Conservation (phyloP, 2,329 filamentous ascomycete genomes). For the Gliomastix tumulicola region DNA sequence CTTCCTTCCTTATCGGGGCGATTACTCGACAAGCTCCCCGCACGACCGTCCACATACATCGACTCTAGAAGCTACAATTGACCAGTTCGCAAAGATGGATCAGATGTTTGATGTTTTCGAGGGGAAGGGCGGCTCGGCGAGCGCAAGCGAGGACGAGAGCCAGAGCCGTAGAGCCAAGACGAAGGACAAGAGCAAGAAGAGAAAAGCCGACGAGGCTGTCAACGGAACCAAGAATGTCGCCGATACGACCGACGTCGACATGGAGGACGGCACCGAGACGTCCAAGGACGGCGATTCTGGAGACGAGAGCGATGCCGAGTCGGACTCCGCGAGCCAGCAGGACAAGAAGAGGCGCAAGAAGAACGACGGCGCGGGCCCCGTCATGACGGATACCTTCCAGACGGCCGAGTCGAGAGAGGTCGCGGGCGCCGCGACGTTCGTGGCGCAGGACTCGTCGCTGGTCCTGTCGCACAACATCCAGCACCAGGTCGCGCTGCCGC, state of each 20-base stretch:
- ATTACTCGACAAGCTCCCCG: too few species aligned
- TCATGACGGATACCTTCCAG: constrained; percentile 90
- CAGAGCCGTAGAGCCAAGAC: constrained; percentile 22
- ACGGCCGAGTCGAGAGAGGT: constrained; percentile 92
- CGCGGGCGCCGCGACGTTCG: constrained; percentile 66
- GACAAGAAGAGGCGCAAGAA: constrained; percentile 59
- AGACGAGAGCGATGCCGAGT: constrained; percentile 21
- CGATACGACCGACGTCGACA: constrained; percentile 19
- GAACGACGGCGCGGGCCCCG: constrained; percentile 59
- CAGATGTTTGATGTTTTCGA: constrained; percentile 81
- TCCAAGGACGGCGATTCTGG: too few species aligned
- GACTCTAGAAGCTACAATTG: too few species aligned
- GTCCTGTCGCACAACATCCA: constrained; percentile 95
- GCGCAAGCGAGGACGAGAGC: constrained; percentile 35
- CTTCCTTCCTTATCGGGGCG: too few species aligned
- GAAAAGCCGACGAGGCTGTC: constrained; percentile 74
- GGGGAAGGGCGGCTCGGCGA: constrained; percentile 39
- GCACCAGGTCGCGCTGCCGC: constrained; percentile 92
- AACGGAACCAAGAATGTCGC: constrained; percentile 35
- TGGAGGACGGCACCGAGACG: constrained; percentile 32
- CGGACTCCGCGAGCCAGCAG: constrained; percentile 40
- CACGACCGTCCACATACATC: too few species aligned
- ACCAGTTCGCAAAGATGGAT: too few species aligned
- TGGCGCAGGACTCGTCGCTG: constrained; percentile 61
- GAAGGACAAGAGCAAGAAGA: constrained; percentile 66